Conservation (phyloP, 164 flowering plant genomes). For the Protea cynaroides region DNA sequence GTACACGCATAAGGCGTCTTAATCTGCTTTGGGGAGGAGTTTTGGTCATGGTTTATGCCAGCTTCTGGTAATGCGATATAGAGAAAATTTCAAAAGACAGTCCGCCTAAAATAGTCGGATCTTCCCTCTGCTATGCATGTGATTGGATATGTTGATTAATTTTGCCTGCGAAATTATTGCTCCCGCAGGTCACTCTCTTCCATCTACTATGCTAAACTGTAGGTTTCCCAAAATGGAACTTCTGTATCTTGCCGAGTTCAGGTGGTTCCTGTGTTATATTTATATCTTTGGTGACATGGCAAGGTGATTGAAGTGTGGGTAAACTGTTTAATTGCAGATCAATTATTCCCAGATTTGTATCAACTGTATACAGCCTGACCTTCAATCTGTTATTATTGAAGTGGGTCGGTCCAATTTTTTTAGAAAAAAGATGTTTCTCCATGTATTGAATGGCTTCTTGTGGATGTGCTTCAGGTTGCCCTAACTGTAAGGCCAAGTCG, state of each 20-base stretch:
- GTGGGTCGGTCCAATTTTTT: neutral
- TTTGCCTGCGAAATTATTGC: neutral
- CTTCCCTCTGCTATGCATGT: neutral
- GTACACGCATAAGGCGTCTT: conserved; percentile 1
- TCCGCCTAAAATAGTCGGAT: conserved; percentile 9
- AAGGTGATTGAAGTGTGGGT: neutral
- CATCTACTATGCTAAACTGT: neutral
- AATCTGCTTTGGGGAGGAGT: conserved; percentile 5
- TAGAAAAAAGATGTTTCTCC: neutral
- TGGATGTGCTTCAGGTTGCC: conserved; percentile 4
- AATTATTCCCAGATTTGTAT: neutral
- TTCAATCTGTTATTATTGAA: neutral
- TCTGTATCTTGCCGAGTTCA: conserved; percentile 2
- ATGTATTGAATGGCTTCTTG: neutral
- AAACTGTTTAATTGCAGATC: neutral
- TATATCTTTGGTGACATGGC: neutral
- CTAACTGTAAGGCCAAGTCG: conserved; percentile 1
- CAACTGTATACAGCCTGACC: neutral
- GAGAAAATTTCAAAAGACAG: neutral
- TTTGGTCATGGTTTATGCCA: neutral
- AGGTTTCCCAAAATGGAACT: neutral
- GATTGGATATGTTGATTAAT: neutral
- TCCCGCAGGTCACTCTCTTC: conserved; percentile 1
- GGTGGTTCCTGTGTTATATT: neutral
- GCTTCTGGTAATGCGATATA: neutral